Evolutionary conservation across 176 grass and related monocot species (phyloP).

Genomic region (Cenchrus purpureus): DNA sequence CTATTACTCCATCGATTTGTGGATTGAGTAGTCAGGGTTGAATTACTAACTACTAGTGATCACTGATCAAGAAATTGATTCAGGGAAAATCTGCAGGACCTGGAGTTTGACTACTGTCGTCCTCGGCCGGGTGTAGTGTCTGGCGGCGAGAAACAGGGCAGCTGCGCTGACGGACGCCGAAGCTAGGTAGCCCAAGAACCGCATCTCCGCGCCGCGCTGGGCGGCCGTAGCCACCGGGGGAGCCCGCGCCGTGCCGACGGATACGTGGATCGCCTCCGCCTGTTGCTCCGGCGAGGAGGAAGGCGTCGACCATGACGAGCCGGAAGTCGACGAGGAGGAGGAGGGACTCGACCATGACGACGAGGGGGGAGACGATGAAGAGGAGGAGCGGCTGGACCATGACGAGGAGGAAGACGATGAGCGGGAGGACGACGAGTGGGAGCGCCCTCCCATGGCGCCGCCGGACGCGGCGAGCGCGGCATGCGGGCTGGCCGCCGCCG

Average conservation of each 20-base stretch:
- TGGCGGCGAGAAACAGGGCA: neutral
- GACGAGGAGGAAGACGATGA: neutral
- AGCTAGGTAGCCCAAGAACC: neutral
- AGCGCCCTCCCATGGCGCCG: conserved; percentile 48
- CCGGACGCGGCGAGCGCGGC: conserved; percentile 38
- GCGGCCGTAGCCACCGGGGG: neutral
- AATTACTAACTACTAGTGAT: neutral
- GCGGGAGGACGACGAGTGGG: neutral
- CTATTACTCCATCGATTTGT: neutral
- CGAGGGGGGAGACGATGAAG: conserved; percentile 12
- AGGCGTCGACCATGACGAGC: neutral
- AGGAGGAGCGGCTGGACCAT: conserved; percentile 5
- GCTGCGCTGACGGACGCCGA: neutral
- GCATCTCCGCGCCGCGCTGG: neutral
- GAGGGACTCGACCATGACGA: neutral
- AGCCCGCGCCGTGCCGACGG: conserved; percentile 23
- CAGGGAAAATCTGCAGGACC: conserved; percentile 4
- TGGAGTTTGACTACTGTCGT: conserved; percentile 43
- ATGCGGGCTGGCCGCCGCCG: conserved; percentile 7
- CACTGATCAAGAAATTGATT: neutral
- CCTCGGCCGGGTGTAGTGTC: neutral
- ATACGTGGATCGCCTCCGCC: conserved; percentile 7
- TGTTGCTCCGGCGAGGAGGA: neutral
- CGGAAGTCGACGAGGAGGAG: neutral
- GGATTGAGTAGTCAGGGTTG: neutral